These are phyloP conservation scores for Aspergillus novoparasiticus DNA, from an alignment of 2,329 filamentous ascomycete genomes.

Conservation along the genomic window DNA sequence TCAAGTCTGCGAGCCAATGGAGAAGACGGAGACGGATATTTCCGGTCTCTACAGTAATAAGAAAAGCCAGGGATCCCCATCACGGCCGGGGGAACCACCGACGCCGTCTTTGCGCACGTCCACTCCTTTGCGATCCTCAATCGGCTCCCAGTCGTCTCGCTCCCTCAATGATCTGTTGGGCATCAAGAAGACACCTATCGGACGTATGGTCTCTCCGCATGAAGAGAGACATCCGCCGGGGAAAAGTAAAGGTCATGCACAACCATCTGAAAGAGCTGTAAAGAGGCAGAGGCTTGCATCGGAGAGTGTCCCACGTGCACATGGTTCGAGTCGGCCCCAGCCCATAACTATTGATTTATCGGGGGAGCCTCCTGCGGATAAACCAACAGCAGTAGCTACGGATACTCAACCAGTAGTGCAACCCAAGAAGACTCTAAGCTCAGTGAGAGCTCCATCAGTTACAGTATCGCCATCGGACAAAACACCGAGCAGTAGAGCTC, in stretches of 20 bases:
- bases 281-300: constrained; percentile 37
- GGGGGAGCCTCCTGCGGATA: constrained; percentile 7
- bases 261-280: constrained; percentile 26
- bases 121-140: constrained; percentile 25
- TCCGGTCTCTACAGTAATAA: constrained; percentile 73
- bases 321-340: constrained; percentile 8
- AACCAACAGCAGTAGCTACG: background rate
- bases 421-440: background rate
- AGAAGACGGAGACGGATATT: constrained; percentile 74
- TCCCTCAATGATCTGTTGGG: constrained; percentile 67
- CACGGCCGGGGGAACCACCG: constrained; percentile 33
- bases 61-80: constrained; percentile 43
- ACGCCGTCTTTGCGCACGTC: constrained; percentile 48
- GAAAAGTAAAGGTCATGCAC: constrained; percentile 12
- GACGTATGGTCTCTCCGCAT: constrained; percentile 69
- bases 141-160: constrained; percentile 51
- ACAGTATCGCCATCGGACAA: background rate
- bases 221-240: constrained; percentile 45
- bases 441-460: background rate
- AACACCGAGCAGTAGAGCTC: background rate
- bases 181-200: constrained; percentile 64
- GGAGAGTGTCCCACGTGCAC: constrained; percentile 15
- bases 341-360: constrained; percentile 29
- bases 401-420: background rate
- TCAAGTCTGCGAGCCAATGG: constrained; percentile 76